Evolutionary conservation across 176 grass and related monocot species (phyloP).

Genomic region (Carex pumila): DNA sequence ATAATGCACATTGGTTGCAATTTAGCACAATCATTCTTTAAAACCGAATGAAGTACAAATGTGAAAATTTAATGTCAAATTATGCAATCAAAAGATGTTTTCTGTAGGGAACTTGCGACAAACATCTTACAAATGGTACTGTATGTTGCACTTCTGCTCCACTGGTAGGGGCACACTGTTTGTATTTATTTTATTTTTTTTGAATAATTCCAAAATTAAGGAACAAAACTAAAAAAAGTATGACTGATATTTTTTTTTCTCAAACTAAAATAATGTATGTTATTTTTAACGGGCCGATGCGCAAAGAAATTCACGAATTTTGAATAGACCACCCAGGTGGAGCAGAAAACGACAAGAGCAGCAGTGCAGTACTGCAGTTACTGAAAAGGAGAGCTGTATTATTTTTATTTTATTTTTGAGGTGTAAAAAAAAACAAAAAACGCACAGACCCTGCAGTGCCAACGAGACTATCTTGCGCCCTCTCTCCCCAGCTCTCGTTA

Average conservation of each 20-base stretch:
- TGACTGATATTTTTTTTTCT: not conserved
- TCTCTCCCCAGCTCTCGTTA: not conserved
- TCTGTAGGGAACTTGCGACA: not conserved
- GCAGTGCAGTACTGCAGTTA: conserved; percentile 10
- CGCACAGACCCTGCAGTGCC: not conserved
- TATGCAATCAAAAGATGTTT: not conserved
- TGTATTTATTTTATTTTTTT: not conserved
- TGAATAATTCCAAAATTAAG: not conserved
- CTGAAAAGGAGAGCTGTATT: conserved; percentile 17
- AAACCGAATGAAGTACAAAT: not conserved
- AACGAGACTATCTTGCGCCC: conserved; percentile 8
- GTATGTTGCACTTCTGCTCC: not conserved
- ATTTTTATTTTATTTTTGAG: no score
- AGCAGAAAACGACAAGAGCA: not conserved
- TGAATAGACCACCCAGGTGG: not conserved
- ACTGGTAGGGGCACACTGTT: not conserved
- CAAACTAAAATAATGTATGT: not conserved
- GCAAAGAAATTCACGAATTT: not conserved
- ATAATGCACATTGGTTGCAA: not conserved
- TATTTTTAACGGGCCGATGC: not conserved
- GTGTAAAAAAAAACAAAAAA: no score
- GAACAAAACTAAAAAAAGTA: not conserved
- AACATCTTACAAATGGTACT: not conserved
- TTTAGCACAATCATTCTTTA: not conserved
- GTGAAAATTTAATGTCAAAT: not conserved